Percentiles rank a stretch among this genome's conserved stretches.
Evolutionary conservation across 768 basidiomycete species (phyloP).

Genomic region (Rhizopogon vesiculosus): DNA sequence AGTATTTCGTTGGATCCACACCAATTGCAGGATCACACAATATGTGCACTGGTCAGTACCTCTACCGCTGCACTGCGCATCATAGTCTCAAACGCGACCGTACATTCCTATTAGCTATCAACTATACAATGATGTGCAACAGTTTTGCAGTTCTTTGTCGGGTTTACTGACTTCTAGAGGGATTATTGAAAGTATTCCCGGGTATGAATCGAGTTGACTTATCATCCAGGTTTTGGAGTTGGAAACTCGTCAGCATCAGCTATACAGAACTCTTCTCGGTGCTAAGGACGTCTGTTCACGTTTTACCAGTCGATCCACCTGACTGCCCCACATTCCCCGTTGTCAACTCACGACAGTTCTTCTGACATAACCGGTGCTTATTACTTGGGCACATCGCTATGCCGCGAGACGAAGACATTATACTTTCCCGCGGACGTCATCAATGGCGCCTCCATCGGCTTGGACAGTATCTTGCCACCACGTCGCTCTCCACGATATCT

Average conservation of each 20-base stretch:
- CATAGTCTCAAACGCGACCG: conserved; percentile 2
- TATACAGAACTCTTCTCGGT: conserved; percentile 60
- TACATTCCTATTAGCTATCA: conserved; percentile 47
- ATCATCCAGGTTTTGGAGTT: conserved; percentile 53
- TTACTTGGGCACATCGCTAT: conserved; percentile 59
- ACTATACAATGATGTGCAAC: conserved; percentile 59
- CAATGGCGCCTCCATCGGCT: conserved; percentile 55
- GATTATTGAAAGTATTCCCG: conserved; percentile 51
- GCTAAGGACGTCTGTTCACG: conserved; percentile 60
- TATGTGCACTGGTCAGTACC: conserved; percentile 44
- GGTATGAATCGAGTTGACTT: not conserved
- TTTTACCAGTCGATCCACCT: conserved; percentile 46
- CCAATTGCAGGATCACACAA: conserved; percentile 28
- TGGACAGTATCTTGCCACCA: conserved; percentile 45
- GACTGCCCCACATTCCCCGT: not conserved
- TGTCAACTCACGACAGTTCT: not conserved
- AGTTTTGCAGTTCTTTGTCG: conserved; percentile 65
- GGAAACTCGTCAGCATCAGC: conserved; percentile 63
- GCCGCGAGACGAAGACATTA: conserved; percentile 67
- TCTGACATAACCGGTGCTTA: conserved; percentile 58
- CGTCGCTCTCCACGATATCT: conserved; percentile 24
- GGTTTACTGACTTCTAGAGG: conserved; percentile 62
- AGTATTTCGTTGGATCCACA: not conserved
- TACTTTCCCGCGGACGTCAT: conserved; percentile 63
- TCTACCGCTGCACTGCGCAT: not conserved